Percentiles rank a stretch among this genome's conserved stretches.
Conservation (phyloP, 345 rosid species). For the Brassica incana region DNA sequence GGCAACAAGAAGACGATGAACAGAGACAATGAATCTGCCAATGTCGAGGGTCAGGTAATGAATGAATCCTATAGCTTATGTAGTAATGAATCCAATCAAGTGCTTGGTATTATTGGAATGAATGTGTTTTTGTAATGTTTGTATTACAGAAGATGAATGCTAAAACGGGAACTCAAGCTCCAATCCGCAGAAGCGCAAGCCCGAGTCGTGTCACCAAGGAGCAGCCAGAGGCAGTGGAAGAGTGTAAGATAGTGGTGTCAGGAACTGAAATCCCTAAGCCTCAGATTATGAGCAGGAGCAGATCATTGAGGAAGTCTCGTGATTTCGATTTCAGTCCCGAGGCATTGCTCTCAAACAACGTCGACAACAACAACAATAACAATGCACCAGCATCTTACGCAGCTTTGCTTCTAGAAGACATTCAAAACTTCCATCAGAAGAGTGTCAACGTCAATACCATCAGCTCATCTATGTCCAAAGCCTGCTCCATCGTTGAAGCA, state of each 20-base stretch:
- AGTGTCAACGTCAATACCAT: slow-evolving; percentile 35
- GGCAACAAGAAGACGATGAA: too few species aligned
- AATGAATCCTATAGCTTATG: too few species aligned
- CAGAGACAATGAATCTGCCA: too few species aligned
- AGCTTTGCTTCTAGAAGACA: slow-evolving; percentile 73
- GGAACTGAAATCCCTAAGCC: slow-evolving; percentile 47
- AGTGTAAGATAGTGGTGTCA: slow-evolving; percentile 35
- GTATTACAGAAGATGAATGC: slow-evolving; percentile 39
- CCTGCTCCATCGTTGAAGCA: slow-evolving; percentile 76
- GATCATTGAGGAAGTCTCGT: slow-evolving; percentile 71
- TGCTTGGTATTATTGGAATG: background rate
- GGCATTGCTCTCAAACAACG: slow-evolving; percentile 45
- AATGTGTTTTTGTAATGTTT: slow-evolving; percentile 4
- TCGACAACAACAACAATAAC: slow-evolving; percentile 51
- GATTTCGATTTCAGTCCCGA: slow-evolving; percentile 74
- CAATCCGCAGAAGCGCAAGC: slow-evolving; percentile 33
- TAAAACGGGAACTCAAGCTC: slow-evolving; percentile 36
- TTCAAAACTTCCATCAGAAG: slow-evolving; percentile 89
- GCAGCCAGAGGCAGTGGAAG: slow-evolving; percentile 40
- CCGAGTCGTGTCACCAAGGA: slow-evolving; percentile 40
- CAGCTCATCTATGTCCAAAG: slow-evolving; percentile 64
- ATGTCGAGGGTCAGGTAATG: slow-evolving; percentile 48
- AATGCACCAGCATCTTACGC: slow-evolving; percentile 57
- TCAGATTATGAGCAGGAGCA: slow-evolving; percentile 57
- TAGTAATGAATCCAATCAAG: slow-evolving; percentile 1